Base-by-base conservation (phyloP, 768 basidiomycete species). In the Russula vinacea region DNA sequence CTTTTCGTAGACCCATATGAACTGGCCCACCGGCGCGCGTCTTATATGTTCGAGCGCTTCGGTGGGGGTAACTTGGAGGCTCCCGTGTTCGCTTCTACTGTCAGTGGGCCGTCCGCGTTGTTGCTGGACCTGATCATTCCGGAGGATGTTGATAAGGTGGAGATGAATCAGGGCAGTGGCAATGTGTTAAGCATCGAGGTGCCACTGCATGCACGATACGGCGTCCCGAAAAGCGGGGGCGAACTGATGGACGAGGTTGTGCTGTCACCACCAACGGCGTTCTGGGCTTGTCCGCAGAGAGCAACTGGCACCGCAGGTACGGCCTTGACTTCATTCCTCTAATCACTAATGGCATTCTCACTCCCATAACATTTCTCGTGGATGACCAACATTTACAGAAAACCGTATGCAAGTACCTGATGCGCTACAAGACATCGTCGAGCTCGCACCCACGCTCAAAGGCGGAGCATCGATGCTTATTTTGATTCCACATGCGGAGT, bases 1-100 rank as follows among this genome's bases (percentile, higher is more conserved):
- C 47, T 65, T 17, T 65, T 61, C 33, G 60, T n/a, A 9, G 64
- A 65, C 49, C 59, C 42, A 13, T 47, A 56, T 33, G 64, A 61
- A 39, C 49, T 57, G 22, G 49, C 56, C 10, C 55, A 56, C 37
- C 49, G 60, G 9, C 55, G 19, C 19, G 35, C 47, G 2, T 37
- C 19, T n/a, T 65, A 65, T 55, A 44, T 55, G 16, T 61, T 65
- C 42, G 55, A 65, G 24, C 64, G 58, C n/a, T 61, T 65, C 39
- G 64, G 59, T 13, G 59, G n/a, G 60, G 55, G 64, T 19, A 39
- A 61, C 17, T 22, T 65, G 24, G 60, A 65, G 42, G 64, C 55
- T 9, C 59, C 60, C 19, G 60, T 52, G 14, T 61, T 61, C 7
- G 55, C 60, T 0, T 50, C 54, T 22, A 40, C 55, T 17, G 55